Conservation (phyloP, 345 rosid species). For the Abelmoschus esculentus region DNA sequence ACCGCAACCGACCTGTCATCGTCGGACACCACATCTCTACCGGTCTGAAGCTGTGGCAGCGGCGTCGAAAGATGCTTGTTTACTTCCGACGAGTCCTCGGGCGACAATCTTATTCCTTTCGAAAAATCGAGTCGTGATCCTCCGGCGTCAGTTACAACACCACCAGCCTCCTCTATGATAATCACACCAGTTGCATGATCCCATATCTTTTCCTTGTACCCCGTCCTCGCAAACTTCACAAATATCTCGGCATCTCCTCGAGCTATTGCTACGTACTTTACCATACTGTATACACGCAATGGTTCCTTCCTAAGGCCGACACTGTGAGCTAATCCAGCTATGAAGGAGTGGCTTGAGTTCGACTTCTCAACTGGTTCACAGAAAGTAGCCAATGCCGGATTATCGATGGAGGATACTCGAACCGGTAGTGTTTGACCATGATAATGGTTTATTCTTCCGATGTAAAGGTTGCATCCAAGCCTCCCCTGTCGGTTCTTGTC, state of each 20-base stretch:
- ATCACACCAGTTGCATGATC: constrained; percentile 50
- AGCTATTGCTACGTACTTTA: constrained; percentile 51
- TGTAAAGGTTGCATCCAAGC: constrained; percentile 50
- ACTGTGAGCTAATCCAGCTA: constrained; percentile 56
- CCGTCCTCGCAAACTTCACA: constrained; percentile 48
- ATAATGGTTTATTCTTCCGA: constrained; percentile 23
- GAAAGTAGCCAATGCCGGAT: constrained; percentile 47
- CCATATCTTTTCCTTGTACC: constrained; percentile 60
- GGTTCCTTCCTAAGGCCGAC: constrained; percentile 51
- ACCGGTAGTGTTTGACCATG: constrained; percentile 39
- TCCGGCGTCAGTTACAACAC: constrained; percentile 51
- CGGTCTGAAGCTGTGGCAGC: no score
- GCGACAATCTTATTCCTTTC: no score
- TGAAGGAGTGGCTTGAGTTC: constrained; percentile 48
- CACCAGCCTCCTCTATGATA: constrained; percentile 46
- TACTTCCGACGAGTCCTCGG: no score
- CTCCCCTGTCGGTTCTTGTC: no score
- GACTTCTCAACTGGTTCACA: constrained; percentile 55
- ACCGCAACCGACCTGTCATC: no score
- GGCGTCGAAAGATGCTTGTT: no score
- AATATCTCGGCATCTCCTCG: constrained; percentile 48
- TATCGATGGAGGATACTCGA: constrained; percentile 34
- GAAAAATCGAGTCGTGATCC: constrained; percentile 41
- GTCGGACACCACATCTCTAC: no score
- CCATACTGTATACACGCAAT: constrained; percentile 51